phyloP scores from a whole-genome alignment of 257 asterid genomes.

The Jasminum sambac region DNA sequence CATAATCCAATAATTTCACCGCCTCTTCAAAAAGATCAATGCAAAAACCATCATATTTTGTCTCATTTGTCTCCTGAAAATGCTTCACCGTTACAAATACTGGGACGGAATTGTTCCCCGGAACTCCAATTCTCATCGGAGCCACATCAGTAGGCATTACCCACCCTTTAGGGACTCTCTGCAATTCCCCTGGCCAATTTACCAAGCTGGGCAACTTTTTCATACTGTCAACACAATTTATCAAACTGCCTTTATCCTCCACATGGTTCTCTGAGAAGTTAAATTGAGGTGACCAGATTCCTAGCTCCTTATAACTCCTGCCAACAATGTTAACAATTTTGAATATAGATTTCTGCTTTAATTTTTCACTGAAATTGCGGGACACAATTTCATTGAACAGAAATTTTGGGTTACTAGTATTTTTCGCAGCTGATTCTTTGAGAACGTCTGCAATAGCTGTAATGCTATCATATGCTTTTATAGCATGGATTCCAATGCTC shows the following conservation, averaged over 20 bases:
- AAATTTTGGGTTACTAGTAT: conserved; percentile 14
- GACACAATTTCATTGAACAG: conserved; percentile 26
- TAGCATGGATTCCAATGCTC: conserved; percentile 37
- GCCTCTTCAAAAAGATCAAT: conserved; percentile 33
- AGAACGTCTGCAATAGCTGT: conserved; percentile 27
- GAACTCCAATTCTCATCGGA: conserved; percentile 45
- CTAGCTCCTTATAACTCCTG: conserved; percentile 36
- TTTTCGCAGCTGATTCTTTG: conserved; percentile 8
- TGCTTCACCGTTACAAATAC: conserved; percentile 33
- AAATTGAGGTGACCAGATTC: conserved; percentile 35
- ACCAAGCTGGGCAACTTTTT: conserved; percentile 5
- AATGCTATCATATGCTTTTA: conserved; percentile 42
- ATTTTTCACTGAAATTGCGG: conserved; percentile 30
- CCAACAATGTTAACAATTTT: conserved; percentile 42
- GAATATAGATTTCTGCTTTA: conserved; percentile 20
- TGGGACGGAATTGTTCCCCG: conserved; percentile 26
- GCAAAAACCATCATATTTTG: conserved; percentile 33
- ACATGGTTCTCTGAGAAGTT: conserved; percentile 23
- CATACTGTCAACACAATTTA: neutral
- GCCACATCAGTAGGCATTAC: conserved; percentile 35
- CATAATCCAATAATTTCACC: conserved; percentile 28
- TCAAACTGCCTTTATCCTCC: conserved; percentile 4
- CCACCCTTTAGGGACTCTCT: conserved; percentile 48
- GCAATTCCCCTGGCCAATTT: conserved; percentile 47
- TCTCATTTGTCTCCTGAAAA: neutral